Evolutionary conservation across 768 basidiomycete genomes (phyloP), one percentile per base, ranked within the genome.

Genomic region (Hygrophorus russula): DNA sequence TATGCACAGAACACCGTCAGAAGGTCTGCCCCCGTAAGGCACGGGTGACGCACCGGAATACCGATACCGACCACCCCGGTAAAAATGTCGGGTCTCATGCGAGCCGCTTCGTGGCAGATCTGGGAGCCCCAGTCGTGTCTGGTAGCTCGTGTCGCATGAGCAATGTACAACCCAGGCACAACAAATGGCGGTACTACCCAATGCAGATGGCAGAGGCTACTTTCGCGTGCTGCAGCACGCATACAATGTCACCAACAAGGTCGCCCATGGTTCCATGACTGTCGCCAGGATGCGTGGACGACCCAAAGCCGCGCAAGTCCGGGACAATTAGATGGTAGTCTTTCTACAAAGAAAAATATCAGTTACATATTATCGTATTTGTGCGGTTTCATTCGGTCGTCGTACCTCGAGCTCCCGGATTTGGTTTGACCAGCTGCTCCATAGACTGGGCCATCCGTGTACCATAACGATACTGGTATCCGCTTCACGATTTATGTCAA

Each of bases 61-160:
- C 70, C 71, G 18, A 65, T 61, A 7, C 78, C 81, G 11, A 80
- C 57, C 12, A 84, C 72, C 2, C 64, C 80, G 0, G 57, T 60
- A 53, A 84, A 73, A 2, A 78, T 56, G 49, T 85, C 82, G 0
- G 82, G 84, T 13, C 80, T 64, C 61, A 70, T 66, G 12, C 82
- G 71, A 1, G 77, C 80, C 9, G 79, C 75, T 56, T 85, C 80
- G 51, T 77, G 80, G 48, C 83, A 84, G 2, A 75, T 46, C 41
- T 71, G 67, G 1, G 80, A 64, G 31, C 84, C 84, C 84, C 84
- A 87, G 48, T 87, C 84, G 51, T 87, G 84, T 10, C 82, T 82
- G 28, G 12, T 37, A 17, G 5, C 14, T 19, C 11, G 32, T 6
- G 8, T 17, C 24, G 15, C 13, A 36, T 19, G 2, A 30, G 18